Evolutionary conservation across 495 filamentous ascomycete genomes (phyloP).

Genomic region (Aspergillus mulundensis): DNA sequence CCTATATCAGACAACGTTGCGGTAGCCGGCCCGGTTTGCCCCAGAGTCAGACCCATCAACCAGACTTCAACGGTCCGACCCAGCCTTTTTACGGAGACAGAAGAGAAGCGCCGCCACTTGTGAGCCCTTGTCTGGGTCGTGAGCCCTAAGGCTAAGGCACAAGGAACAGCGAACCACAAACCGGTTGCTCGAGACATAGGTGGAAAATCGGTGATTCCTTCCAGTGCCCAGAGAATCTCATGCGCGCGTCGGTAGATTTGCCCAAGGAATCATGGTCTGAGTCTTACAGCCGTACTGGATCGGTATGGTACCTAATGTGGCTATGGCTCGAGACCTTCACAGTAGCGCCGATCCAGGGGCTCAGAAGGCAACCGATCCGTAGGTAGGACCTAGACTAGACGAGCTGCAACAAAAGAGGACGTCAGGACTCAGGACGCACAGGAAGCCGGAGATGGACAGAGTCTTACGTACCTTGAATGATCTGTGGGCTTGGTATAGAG

Average conservation of each 20-base stretch:
- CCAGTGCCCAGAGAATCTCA: background rate
- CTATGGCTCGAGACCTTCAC: background rate
- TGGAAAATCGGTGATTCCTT: background rate
- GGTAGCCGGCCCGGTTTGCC: constrained; percentile 9
- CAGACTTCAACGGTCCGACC: constrained; percentile 3
- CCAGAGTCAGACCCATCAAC: constrained; percentile 12
- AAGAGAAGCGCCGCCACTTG: background rate
- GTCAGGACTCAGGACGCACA: background rate
- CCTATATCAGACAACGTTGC: background rate
- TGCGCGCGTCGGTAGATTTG: background rate
- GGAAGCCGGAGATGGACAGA: background rate
- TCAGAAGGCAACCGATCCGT: background rate
- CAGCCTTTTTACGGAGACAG: constrained; percentile 2
- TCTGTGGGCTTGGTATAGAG: background rate
- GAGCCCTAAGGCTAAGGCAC: constrained; percentile 8
- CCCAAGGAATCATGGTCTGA: background rate
- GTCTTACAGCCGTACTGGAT: constrained; percentile 1
- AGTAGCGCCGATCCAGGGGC: constrained; percentile 8
- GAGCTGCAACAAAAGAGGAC: background rate
- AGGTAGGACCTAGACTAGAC: too few species aligned
- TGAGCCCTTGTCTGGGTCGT: background rate
- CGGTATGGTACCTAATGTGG: background rate
- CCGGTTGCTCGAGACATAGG: constrained; percentile 1
- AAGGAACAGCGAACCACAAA: background rate
- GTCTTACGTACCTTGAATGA: background rate